Base-by-base conservation (phyloP, 257 asterid genomes). In the Henckelia pumila region DNA sequence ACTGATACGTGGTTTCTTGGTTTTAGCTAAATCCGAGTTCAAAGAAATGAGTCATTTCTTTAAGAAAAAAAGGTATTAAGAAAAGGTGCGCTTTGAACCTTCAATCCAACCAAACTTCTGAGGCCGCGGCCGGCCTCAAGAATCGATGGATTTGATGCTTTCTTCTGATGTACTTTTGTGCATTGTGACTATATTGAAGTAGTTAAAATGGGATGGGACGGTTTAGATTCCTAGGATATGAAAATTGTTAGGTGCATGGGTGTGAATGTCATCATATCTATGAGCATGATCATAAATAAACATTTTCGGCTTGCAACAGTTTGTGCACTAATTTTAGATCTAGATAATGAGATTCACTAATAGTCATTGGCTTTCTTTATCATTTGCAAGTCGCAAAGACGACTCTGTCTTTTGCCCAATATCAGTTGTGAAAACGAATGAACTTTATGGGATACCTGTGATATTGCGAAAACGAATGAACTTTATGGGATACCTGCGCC, bases 221-320 rank as follows among this genome's bases (percentile, higher is more conserved):
- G n/a, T n/a, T n/a, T 61, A 10, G 67, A 20, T 23, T 47, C 21
- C 17, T 71, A 29, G 33, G 47, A 65, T 49, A 44, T 66, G 56
- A 49, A 53, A 28, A 44, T 56, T 68, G 52, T 25, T 16, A 59
- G 30, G 23, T 53, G 13, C 50, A 32, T 44, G 52, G 3, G 52
- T 44, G 7, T 14, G 19, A 2, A 11, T 37, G 49, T 37, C 49
- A 37, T 5, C 17, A 11, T 37, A 10, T 37, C 49, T 11, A 10
- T 17, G 4, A 9, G 49, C 16, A 37, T 37, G 49, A 11, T 37
- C 49, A 2, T 16, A 37, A 37, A 37, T 37, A 9, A 9, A 11
- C 49, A 37, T 10, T 37, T 37, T 17, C 1, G 4, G 49, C 5
- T 37, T 10, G 17, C 17, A 37, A 37, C 17, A 37, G 17, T 0